Evolutionary conservation across 345 rosid species (phyloP), one percentile per base, ranked within the genome.

Genomic region (Corymbia maculata): DNA sequence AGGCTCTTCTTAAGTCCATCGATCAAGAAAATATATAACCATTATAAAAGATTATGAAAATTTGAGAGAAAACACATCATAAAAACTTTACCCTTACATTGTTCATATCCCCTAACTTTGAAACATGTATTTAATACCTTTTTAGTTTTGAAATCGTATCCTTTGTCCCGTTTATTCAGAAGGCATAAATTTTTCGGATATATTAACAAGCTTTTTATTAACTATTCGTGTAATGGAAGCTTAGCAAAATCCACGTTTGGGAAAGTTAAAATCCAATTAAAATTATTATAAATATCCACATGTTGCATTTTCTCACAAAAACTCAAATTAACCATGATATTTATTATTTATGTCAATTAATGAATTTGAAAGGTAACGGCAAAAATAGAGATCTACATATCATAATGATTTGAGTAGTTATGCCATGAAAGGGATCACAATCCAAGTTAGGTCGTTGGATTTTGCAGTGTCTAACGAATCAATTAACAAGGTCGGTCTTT

Each of bases 391-490:
- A 5, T 30, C 44, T 10, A 30, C 22, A 2, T 0, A 3, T 30
- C 44, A 14, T 66, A 14, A 66, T 14, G 8, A 66, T 30, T 66
- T 14, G 6, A 15, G 11, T 30, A 4, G 30, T 14, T 15, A 66
- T 66, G 6, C 61, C 13, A 22, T 15, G 16, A 2, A 30, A 30
- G 3, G 0, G 9, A 16, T 14, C 42, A 30, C 5, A 17, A 6
- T 36, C 2, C 1, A 1, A 8, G 42, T 44, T 66, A 3, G 0
- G 3, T 66, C 11, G 4, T 7, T 7, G 79, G 19, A 66, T n/a
- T 32, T 1, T 30, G 10, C 0, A 0, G 2, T 7, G 44, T 9
- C 21, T 7, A 15, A 30, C 1, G 1, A 30, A 15, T 1, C 11
- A 4, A 66, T 66, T 0, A 1, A 14, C 19, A 0, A n/a, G 42